Evolutionary conservation across 192 early-diverging fungal genomes (phyloP).

Genomic region (Coemansia sp.): DNA sequence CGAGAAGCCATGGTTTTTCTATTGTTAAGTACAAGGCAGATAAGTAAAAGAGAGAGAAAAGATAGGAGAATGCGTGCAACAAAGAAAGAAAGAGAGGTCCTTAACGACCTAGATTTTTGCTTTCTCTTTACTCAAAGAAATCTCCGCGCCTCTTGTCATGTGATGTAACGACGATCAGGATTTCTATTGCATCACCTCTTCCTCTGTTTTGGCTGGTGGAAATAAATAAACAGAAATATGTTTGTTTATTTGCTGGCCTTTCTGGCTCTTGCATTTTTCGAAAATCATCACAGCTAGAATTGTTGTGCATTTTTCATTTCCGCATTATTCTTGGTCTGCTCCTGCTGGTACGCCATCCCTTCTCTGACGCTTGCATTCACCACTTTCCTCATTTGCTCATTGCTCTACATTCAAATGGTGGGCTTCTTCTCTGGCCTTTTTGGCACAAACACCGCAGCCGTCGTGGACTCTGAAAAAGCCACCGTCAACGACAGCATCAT

Average conservation of each 20-base stretch:
- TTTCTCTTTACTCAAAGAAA: not conserved
- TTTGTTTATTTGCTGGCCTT: no score
- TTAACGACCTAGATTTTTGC: not conserved
- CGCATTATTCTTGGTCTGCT: not conserved
- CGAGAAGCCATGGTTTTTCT: constrained; percentile 19
- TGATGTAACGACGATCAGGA: no score
- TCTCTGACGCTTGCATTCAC: not conserved
- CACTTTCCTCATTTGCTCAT: not conserved
- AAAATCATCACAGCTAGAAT: not conserved
- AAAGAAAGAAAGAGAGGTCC: not conserved
- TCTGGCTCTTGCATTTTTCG: no score
- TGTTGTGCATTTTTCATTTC: constrained; percentile 1
- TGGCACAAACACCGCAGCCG: constrained; percentile 11
- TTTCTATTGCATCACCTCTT: no score
- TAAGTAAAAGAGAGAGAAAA: constrained; percentile 4
- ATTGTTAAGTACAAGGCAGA: not conserved
- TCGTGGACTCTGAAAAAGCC: not conserved
- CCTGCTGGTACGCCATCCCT: not conserved
- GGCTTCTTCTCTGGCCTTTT: constrained; percentile 28
- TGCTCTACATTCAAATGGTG: constrained; percentile 5
- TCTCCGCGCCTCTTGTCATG: no score
- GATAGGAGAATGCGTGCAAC: not conserved
- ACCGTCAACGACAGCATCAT: not conserved
- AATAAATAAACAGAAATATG: no score
- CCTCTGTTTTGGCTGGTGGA: no score